Base-by-base conservation (phyloP, 345 rosid genomes). In the Acer campestre region DNA sequence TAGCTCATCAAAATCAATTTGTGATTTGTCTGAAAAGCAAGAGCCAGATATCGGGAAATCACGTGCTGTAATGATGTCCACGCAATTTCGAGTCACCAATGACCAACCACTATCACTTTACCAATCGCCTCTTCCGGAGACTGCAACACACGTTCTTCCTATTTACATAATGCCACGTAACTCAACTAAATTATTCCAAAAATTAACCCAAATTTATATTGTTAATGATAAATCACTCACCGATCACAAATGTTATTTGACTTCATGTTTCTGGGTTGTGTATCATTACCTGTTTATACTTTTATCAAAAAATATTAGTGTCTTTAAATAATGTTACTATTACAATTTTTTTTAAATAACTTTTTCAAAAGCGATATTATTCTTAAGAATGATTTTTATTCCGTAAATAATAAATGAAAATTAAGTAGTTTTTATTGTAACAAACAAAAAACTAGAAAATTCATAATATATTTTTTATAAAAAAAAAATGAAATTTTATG, bases 31-130 rank as follows among this genome's bases (percentile, higher is more conserved):
- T 25, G 12, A 16, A 46, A 61, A 10, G 40, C 16, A 8, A 7
- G 12, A 42, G 23, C 62, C 40, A 10, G 61, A 62, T 42, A n/a
- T 59, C 46, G 38, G 66, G 73, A 68, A 77, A 46, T 74, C 81
- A 74, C 76, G 81, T 74, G 76, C 35, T 11, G n/a, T 29, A 64
- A 74, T 78, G 81, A 58, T 68, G 75, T 78, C 82, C 82, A 75
- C 71, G 77, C 64, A 55, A 56, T 75, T 40, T 59, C 53, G 10
- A n/a, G 6, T 29, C 48, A 35, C 38, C 38, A 5, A 35, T 35
- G 6, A 17, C 25, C 16, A 4, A 25, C 11, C 5, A 12, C 0
- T 2, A 0, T 9, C 55, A 6, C 42, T 17, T 31, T 17, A 51
- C 27, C 79, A 67, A 55, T 20, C 56, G 73, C 66, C 0, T 27